These are phyloP conservation scores for Saturnispora sekii DNA, from an alignment of 805 yeast genomes.

Conservation along the genomic window DNA sequence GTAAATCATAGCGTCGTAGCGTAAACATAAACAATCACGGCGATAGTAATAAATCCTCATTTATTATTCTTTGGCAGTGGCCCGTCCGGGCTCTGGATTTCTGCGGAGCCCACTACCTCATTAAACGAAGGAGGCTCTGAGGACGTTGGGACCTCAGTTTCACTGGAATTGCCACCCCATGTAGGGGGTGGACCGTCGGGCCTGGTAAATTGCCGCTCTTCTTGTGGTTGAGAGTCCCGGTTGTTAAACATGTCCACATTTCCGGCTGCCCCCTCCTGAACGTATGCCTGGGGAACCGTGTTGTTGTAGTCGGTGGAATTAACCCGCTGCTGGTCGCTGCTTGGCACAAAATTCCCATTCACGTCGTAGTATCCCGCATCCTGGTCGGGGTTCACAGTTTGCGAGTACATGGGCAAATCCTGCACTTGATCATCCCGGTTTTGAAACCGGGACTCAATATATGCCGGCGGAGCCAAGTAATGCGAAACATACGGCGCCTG, in stretches of 20 bases:
- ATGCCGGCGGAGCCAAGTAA: conserved; percentile 53
- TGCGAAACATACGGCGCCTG: conserved; percentile 57
- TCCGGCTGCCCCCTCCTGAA: not conserved
- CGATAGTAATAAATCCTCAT: too few relatives aligned
- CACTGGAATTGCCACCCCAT: not conserved
- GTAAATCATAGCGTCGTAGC: too few relatives aligned
- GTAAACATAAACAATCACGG: too few relatives aligned
- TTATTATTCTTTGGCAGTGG: not conserved
- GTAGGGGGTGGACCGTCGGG: not conserved
- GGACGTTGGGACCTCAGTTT: not conserved
- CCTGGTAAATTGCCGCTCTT: not conserved
- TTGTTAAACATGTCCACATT: not conserved
- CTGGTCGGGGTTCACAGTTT: conserved; percentile 48
- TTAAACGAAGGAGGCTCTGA: not conserved
- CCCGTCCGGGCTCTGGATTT: not conserved
- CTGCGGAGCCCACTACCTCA: not conserved
- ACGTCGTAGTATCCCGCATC: conserved; percentile 75
- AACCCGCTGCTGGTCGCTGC: not conserved
- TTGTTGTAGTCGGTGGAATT: not conserved
- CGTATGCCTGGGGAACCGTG: not conserved
- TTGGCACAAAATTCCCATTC: conserved; percentile 40
- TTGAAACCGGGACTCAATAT: conserved; percentile 45
- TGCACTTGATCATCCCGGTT: conserved; percentile 28
- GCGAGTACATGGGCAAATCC: conserved; percentile 59
- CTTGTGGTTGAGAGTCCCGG: not conserved